Percentiles rank a stretch among this genome's conserved stretches.
Evolutionary conservation across 106 monocot genomes (phyloP).

Genomic region (Iris macrosiphon): DNA sequence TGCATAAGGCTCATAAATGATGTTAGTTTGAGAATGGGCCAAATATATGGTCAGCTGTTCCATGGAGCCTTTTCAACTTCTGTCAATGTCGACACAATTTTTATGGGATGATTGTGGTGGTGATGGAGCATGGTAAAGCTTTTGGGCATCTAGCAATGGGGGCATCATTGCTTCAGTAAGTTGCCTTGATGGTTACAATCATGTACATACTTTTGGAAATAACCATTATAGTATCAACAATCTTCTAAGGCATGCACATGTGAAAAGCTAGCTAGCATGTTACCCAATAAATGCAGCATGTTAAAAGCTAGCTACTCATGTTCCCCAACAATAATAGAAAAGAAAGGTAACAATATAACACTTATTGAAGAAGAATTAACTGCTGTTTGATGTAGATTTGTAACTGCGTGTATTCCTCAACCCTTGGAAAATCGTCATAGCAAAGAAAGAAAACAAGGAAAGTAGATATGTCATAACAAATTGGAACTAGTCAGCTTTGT

Average conservation of each 20-base stretch:
- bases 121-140: no score
- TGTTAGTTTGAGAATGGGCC: no score
- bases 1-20: no score
- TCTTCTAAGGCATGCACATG: constrained; percentile 10
- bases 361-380: neutral
- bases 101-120: no score
- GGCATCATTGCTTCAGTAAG: no score
- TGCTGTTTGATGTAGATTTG: neutral
- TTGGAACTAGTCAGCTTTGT: no score
- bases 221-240: neutral
- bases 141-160: no score
- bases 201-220: neutral
- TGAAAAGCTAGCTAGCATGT: constrained; percentile 3
- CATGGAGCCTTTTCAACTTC: no score
- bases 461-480: neutral
- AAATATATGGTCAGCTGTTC: no score
- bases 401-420: neutral
- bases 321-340: neutral
- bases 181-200: neutral
- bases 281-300: no score
- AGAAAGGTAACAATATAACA: neutral
- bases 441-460: neutral
- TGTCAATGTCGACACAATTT: no score
- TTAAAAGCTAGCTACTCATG: neutral
- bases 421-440: neutral